phyloP scores from a whole-genome alignment of 108 stramenopile genomes.

The Seminavis robusta region DNA sequence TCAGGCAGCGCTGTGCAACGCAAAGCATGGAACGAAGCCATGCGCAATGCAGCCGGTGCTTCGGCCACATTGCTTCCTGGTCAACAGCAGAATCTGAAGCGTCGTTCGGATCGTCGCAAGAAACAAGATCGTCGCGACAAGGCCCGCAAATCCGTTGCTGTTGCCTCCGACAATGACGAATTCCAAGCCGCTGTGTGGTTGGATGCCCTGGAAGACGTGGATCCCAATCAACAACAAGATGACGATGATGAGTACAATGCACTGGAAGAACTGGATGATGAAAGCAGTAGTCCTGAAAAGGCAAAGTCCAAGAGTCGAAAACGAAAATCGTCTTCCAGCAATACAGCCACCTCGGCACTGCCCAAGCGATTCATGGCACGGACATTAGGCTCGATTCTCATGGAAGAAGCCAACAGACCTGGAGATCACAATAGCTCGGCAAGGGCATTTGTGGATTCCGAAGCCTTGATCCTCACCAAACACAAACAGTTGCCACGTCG shows the following conservation, averaged over 20 bases:
- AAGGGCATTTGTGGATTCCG: slow-evolving; percentile 57
- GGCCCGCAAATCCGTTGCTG: slow-evolving; percentile 55
- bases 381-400: slow-evolving; percentile 68
- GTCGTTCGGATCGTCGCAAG: slow-evolving; percentile 60
- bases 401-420: slow-evolving; percentile 73
- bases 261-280: slow-evolving; percentile 62
- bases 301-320: slow-evolving; percentile 9
- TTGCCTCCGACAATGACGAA: slow-evolving; percentile 33
- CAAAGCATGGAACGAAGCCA: slow-evolving; percentile 91
- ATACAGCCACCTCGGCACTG: slow-evolving; percentile 18
- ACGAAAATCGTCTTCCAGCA: slow-evolving; percentile 7
- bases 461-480: slow-evolving; percentile 20
- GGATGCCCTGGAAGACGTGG: slow-evolving; percentile 78
- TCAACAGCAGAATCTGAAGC: slow-evolving; percentile 28
- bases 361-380: slow-evolving; percentile 79
- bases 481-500: slow-evolving; percentile 36
- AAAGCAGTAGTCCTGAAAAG: slow-evolving; percentile 22
- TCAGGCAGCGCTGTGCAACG: too few species aligned
- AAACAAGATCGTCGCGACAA: slow-evolving; percentile 68
- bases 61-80: slow-evolving; percentile 38
- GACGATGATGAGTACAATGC: slow-evolving; percentile 86
- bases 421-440: slow-evolving; percentile 66
- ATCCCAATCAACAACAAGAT: slow-evolving; percentile 22
- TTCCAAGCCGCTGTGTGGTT: slow-evolving; percentile 65
- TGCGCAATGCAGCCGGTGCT: slow-evolving; percentile 69